phyloP scores from a whole-genome alignment of 2,329 filamentous ascomycete genomes.

The Verticillium tricorpus region DNA sequence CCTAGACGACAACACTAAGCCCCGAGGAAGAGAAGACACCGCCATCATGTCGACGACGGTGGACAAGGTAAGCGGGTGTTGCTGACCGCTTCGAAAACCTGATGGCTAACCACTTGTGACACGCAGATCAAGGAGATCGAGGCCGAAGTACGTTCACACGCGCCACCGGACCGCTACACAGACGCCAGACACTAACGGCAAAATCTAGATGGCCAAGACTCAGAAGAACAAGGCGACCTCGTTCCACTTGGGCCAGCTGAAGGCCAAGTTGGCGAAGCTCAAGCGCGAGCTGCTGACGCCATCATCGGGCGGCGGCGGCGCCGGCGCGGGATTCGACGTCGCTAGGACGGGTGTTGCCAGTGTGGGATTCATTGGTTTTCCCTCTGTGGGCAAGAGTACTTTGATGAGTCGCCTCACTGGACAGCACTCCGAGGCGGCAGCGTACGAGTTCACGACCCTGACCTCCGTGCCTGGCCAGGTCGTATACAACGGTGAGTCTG shows the following conservation, averaged over 20 bases:
- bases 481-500: slow-evolving; percentile 70
- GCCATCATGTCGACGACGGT: slow-evolving; percentile 90
- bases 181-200: slow-evolving; percentile 13
- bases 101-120: slow-evolving; percentile 27
- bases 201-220: slow-evolving; percentile 78
- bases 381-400: slow-evolving; percentile 97
- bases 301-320: slow-evolving; percentile 76
- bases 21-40: slow-evolving; percentile 9
- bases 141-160: slow-evolving; percentile 65
- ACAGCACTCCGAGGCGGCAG: slow-evolving; percentile 93
- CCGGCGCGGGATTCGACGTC: slow-evolving; percentile 89
- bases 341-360: slow-evolving; percentile 95
- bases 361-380: slow-evolving; percentile 96
- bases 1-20: not conserved
- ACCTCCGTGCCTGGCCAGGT: slow-evolving; percentile 97
- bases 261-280: slow-evolving; percentile 96
- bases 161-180: not conserved
- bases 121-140: slow-evolving; percentile 91
- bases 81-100: slow-evolving; percentile 2
- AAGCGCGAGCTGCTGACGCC: slow-evolving; percentile 94
- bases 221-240: slow-evolving; percentile 97
- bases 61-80: slow-evolving; percentile 69
- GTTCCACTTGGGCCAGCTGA: slow-evolving; percentile 91
- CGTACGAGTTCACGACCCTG: slow-evolving; percentile 97
- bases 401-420: slow-evolving; percentile 93